Percentiles rank a stretch among this genome's conserved stretches.
Evolutionary conservation across 495 filamentous ascomycete genomes (phyloP).

Genomic region (Monascus purpureus): DNA sequence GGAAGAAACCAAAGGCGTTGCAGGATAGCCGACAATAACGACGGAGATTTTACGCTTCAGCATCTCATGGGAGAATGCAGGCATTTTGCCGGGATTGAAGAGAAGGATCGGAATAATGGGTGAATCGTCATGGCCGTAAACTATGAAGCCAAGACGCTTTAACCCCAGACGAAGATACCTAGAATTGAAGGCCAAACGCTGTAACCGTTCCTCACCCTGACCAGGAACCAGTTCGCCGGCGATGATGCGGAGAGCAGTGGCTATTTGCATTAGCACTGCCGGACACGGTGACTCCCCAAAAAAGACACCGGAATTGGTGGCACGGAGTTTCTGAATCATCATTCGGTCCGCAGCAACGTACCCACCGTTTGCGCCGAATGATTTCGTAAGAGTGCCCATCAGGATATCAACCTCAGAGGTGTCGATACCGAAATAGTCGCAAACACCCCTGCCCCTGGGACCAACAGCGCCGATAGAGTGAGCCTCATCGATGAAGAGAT

Average conservation of each 20-base stretch:
- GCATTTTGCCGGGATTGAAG: constrained; percentile 95
- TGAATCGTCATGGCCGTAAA: constrained; percentile 93
- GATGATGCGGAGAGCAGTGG: constrained; percentile 72
- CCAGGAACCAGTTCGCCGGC: constrained; percentile 74
- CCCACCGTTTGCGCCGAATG: constrained; percentile 94
- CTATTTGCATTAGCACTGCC: constrained; percentile 77
- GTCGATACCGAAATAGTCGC: constrained; percentile 91
- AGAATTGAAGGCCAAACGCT: constrained; percentile 96
- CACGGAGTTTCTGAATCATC: constrained; percentile 81
- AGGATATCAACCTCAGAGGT: constrained; percentile 82
- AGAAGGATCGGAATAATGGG: constrained; percentile 89
- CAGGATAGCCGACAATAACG: constrained; percentile 93
- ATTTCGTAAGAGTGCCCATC: constrained; percentile 97
- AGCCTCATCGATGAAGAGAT: constrained; percentile 90
- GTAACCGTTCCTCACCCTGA: constrained; percentile 89
- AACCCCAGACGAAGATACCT: constrained; percentile 91
- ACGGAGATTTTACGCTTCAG: constrained; percentile 95
- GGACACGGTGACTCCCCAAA: constrained; percentile 83
- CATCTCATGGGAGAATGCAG: constrained; percentile 97
- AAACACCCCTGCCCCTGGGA: constrained; percentile 77
- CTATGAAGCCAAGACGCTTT: constrained; percentile 93
- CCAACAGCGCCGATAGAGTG: constrained; percentile 93
- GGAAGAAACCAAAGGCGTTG: constrained; percentile 90
- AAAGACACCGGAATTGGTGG: constrained; percentile 71
- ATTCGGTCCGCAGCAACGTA: constrained; percentile 85